These are phyloP conservation scores for Colletotrichum ledebouriae DNA, from an alignment of 2,329 filamentous ascomycete genomes.

Conservation along the genomic window DNA sequence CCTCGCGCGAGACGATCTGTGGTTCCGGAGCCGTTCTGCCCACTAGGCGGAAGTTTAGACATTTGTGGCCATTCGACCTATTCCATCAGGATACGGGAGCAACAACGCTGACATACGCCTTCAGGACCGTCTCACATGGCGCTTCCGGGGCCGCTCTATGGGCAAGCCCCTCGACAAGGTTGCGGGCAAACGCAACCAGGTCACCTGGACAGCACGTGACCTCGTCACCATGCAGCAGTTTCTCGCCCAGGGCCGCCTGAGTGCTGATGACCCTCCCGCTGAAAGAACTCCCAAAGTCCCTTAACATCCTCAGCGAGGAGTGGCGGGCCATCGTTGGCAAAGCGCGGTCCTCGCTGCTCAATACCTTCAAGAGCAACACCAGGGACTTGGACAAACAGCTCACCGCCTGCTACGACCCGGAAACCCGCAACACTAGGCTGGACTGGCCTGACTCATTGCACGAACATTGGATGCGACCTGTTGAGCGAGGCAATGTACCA, in stretches of 20 bases:
- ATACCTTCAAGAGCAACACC: background rate
- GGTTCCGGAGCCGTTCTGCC: background rate
- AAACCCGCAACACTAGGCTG: background rate
- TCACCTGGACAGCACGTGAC: slow-evolving; percentile 1
- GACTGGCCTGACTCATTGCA: background rate
- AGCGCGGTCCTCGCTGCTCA: background rate
- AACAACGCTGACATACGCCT: background rate
- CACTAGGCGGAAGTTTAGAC: background rate
- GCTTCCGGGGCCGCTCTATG: background rate
- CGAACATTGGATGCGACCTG: background rate
- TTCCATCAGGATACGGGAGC: background rate
- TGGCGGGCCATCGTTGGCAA: background rate
- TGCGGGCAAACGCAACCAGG: background rate
- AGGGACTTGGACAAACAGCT: too few relatives aligned
- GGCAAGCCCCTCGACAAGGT: background rate
- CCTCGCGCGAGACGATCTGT: background rate
- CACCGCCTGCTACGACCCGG: background rate
- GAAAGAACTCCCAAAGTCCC: too few relatives aligned
- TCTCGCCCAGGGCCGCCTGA: background rate
- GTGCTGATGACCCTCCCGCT: too few relatives aligned
- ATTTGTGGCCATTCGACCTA: background rate
- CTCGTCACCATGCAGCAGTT: background rate
- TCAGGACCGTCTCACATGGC: slow-evolving; percentile 3
- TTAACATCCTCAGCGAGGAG: too few relatives aligned
- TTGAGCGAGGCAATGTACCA: too few relatives aligned